These are phyloP conservation scores for Xerocomellus dryophilus DNA, from an alignment of 768 basidiomycete species.

Conservation along the genomic window DNA sequence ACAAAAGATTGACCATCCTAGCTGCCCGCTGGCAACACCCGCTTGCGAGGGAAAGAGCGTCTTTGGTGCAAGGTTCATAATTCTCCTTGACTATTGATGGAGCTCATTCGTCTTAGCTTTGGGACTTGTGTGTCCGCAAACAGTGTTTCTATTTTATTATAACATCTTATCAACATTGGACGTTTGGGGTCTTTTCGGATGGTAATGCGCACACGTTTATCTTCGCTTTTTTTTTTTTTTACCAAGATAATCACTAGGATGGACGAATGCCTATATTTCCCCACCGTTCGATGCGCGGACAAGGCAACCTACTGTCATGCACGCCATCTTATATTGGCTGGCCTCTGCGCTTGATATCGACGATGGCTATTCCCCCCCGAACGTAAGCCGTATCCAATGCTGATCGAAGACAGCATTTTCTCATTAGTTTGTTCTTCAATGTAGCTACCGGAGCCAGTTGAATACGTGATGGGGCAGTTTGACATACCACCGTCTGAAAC, in stretches of 20 bases:
- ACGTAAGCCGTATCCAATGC: conserved; percentile 13
- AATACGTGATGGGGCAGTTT: conserved; percentile 31
- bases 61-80: conserved; percentile 57
- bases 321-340: conserved; percentile 55
- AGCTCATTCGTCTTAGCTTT: conserved; percentile 31
- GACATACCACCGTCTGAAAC: conserved; percentile 22
- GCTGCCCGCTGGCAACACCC: conserved; percentile 35
- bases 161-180: conserved; percentile 59
- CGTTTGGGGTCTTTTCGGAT: conserved; percentile 58
- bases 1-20: conserved; percentile 8
- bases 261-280: conserved; percentile 52
- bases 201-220: conserved; percentile 33
- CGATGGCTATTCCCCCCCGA: conserved; percentile 29
- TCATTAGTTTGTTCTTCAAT: background rate
- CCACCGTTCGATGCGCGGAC: conserved; percentile 40
- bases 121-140: conserved; percentile 52
- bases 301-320: conserved; percentile 47
- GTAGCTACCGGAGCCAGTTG: conserved; percentile 32
- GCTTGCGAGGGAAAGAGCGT: conserved; percentile 48
- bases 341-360: conserved; percentile 43
- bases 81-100: background rate
- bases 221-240: background rate
- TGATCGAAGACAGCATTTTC: background rate
- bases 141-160: conserved; percentile 55
- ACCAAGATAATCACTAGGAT: conserved; percentile 37